Conservation (phyloP, 2,329 filamentous ascomycete genomes). For the Huntiella bhutanensis region DNA sequence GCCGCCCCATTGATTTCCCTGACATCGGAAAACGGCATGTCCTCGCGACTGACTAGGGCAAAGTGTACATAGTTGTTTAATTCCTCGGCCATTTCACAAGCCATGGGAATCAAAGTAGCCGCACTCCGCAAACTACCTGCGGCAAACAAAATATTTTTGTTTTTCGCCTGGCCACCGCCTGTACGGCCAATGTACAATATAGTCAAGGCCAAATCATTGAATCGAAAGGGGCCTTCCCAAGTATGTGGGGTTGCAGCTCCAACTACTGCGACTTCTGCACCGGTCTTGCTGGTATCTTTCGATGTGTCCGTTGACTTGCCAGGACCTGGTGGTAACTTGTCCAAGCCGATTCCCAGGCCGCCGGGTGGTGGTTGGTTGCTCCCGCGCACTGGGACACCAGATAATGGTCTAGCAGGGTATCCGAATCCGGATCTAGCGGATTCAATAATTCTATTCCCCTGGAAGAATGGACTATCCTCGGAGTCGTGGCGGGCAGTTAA, state of each 20-base stretch:
- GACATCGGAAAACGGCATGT: slow-evolving; percentile 49
- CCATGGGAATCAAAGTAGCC: slow-evolving; percentile 55
- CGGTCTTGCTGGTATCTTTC: slow-evolving; percentile 9
- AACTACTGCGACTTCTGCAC: neutral
- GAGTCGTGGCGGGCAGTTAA: slow-evolving; percentile 3
- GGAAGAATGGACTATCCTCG: slow-evolving; percentile 9
- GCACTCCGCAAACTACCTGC: slow-evolving; percentile 57
- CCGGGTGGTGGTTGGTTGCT: slow-evolving; percentile 7
- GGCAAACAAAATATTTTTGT: slow-evolving; percentile 62
- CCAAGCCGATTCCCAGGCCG: neutral
- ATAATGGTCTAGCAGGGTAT: neutral
- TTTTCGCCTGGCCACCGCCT: slow-evolving; percentile 29
- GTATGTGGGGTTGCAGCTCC: slow-evolving; percentile 13
- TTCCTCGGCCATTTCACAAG: slow-evolving; percentile 65
- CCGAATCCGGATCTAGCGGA: neutral
- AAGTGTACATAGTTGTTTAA: slow-evolving; percentile 63
- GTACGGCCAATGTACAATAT: slow-evolving; percentile 40
- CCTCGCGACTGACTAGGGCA: slow-evolving; percentile 54
- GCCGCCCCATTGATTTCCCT: slow-evolving; percentile 64
- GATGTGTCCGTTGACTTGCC: neutral
- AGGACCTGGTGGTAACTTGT: neutral
- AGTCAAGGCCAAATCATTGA: slow-evolving; percentile 42
- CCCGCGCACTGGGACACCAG: slow-evolving; percentile 8
- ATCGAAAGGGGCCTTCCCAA: slow-evolving; percentile 54
- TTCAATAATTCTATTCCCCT: slow-evolving; percentile 1